Evolutionary conservation across 352 stramenopile species (phyloP).

Genomic region (Phytophthora macrochlamydospora): DNA sequence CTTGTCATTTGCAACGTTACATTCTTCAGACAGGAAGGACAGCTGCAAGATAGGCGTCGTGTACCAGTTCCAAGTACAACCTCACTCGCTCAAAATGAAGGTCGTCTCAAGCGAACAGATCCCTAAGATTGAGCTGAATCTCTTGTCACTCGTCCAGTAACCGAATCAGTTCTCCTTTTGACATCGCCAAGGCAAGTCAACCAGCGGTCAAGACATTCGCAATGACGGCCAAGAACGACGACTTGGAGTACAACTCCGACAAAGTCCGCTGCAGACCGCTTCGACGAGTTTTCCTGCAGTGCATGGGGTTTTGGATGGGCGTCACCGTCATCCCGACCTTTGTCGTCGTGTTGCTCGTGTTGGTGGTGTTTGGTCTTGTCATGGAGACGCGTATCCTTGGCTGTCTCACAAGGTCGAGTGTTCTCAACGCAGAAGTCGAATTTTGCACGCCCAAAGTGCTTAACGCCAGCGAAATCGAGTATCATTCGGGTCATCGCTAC

Average conservation of each 20-base stretch:
- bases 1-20: too few relatives aligned
- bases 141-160: too few relatives aligned
- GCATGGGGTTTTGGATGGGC: conserved; percentile 1
- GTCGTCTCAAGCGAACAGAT: too few relatives aligned
- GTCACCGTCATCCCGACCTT: conserved; percentile 3
- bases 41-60: too few relatives aligned
- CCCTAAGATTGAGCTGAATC: too few relatives aligned
- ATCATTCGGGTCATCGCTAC: conserved; percentile 27
- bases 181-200: too few relatives aligned
- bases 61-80: too few relatives aligned
- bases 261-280: neutral
- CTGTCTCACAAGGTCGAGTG: neutral
- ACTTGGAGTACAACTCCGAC: neutral
- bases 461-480: conserved; percentile 9
- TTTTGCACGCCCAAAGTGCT: conserved; percentile 9
- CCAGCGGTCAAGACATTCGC: neutral
- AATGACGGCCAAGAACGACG: neutral
- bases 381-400: conserved; percentile 6
- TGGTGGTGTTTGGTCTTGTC: conserved; percentile 13
- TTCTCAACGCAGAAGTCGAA: conserved; percentile 1
- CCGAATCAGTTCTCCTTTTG: too few relatives aligned
- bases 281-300: neutral
- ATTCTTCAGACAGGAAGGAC: too few relatives aligned
- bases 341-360: conserved; percentile 2
- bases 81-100: too few relatives aligned